phyloP scores from a whole-genome alignment of 768 basidiomycete species.

The Suillus subluteus region DNA sequence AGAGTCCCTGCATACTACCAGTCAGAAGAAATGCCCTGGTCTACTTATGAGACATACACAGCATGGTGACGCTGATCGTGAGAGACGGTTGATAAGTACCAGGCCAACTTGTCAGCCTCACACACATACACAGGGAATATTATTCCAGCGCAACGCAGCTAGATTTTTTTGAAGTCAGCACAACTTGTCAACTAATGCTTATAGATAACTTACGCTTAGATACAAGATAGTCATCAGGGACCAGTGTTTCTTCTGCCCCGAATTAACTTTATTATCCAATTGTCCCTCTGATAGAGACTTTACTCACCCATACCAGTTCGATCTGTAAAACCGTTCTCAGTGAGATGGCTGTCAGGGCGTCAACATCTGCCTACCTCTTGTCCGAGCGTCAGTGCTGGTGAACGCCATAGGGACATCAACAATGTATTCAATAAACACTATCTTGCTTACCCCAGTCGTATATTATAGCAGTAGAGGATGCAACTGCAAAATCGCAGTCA shows the following conservation, averaged over 20 bases:
- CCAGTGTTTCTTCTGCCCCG: conserved; percentile 1
- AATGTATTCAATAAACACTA: neutral
- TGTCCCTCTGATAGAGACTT: too few species aligned
- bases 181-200: neutral
- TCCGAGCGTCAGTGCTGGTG: neutral
- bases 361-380: neutral
- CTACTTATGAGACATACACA: neutral
- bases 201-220: neutral
- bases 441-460: conserved; percentile 1
- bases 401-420: neutral
- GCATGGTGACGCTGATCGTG: neutral
- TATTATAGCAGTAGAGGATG: neutral
- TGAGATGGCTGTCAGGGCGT: neutral
- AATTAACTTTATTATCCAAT: neutral
- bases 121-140: neutral
- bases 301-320: conserved; percentile 2
- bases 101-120: neutral
- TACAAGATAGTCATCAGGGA: neutral
- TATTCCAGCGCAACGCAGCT: conserved; percentile 3
- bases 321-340: neutral
- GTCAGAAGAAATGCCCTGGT: neutral
- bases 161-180: neutral
- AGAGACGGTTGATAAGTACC: neutral
- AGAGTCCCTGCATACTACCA: neutral
- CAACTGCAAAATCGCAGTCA: neutral